phyloP scores from a whole-genome alignment of 2,329 filamentous ascomycete genomes.

The Ilyonectria mors-panacis region DNA sequence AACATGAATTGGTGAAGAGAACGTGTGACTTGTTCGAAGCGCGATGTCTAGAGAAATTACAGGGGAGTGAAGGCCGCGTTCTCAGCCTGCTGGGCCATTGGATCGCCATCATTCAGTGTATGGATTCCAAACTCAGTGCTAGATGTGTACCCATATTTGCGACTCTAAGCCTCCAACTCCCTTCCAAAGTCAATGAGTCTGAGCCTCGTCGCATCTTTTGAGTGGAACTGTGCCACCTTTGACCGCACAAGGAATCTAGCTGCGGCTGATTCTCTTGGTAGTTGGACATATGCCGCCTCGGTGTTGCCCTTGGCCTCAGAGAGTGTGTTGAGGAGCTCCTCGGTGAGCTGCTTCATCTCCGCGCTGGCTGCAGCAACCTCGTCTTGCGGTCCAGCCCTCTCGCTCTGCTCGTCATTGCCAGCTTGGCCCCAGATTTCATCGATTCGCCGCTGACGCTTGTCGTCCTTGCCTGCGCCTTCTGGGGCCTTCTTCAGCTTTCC shows the following conservation, averaged over 20 bases:
- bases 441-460: conserved; percentile 72
- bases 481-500: conserved; percentile 69
- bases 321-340: conserved; percentile 72
- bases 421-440: conserved; percentile 74
- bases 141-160: background rate
- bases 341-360: conserved; percentile 73
- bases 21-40: background rate
- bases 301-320: conserved; percentile 68
- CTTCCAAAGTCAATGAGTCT: conserved; percentile 75
- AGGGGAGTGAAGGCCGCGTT: background rate
- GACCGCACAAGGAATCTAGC: conserved; percentile 75
- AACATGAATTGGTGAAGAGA: background rate
- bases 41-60: background rate
- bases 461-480: conserved; percentile 54
- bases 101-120: background rate
- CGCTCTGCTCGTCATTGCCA: conserved; percentile 22
- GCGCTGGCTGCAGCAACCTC: conserved; percentile 66
- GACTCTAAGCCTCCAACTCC: conserved; percentile 68
- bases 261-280: conserved; percentile 73
- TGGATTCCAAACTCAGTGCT: background rate
- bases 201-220: conserved; percentile 72
- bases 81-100: background rate
- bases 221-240: conserved; percentile 77
- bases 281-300: conserved; percentile 70
- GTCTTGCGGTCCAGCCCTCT: conserved; percentile 53